Percentiles rank a stretch among this genome's conserved stretches.
Conservation (phyloP, 2,329 filamentous ascomycete genomes). For the Alternaria atra region DNA sequence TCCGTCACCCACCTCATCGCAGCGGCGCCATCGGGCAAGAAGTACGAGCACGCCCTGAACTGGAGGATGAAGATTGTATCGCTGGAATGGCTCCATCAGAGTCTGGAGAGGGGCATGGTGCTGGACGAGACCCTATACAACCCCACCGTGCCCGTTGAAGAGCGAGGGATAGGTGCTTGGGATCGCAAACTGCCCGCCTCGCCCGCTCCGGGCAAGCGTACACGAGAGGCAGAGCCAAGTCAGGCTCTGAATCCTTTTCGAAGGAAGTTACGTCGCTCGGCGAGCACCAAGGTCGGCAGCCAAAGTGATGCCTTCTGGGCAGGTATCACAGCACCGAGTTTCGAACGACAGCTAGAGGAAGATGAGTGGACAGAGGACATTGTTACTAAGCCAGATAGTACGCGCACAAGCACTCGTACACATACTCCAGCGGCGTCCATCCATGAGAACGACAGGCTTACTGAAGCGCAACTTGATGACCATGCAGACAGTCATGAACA, state of each 20-base stretch:
- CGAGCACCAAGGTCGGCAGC: conserved; percentile 81
- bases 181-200: conserved; percentile 54
- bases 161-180: conserved; percentile 83
- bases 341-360: conserved; percentile 33
- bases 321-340: conserved; percentile 72
- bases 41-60: conserved; percentile 84
- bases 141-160: conserved; percentile 71
- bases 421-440: conserved; percentile 15
- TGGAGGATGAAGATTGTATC: conserved; percentile 86
- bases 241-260: conserved; percentile 59
- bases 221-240: conserved; percentile 40
- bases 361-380: conserved; percentile 49
- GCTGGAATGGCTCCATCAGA: conserved; percentile 85
- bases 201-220: conserved; percentile 53
- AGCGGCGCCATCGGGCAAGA: conserved; percentile 79
- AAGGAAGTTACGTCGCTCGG: conserved; percentile 85
- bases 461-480: conserved; percentile 28
- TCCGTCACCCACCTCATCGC: conserved; percentile 89
- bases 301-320: conserved; percentile 90
- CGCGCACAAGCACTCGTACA: conserved; percentile 22
- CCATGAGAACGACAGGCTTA: conserved; percentile 17
- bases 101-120: conserved; percentile 85
- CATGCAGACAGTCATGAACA: conserved; percentile 19
- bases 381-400: conserved; percentile 31
- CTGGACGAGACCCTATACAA: conserved; percentile 88